Evolutionary conservation across 805 yeast species (phyloP).

Genomic region (Candida sakaeoensis): DNA sequence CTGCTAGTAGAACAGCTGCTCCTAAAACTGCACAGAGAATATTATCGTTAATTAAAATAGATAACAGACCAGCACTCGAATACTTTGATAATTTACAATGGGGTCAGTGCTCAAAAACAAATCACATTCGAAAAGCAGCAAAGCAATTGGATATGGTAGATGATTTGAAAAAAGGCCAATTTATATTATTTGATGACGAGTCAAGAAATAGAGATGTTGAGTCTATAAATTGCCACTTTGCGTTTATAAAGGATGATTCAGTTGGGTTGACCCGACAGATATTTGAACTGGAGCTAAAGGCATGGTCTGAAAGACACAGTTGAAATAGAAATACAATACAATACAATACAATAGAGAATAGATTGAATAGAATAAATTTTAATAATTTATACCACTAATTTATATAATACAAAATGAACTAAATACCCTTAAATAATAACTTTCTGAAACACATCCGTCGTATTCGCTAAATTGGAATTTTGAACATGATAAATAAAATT

Average conservation of each 20-base stretch:
- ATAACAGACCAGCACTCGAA: constrained; percentile 47
- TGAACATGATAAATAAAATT: constrained; percentile 46
- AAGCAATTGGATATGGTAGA: constrained; percentile 42
- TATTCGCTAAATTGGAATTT: no score
- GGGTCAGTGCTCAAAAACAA: constrained; percentile 62
- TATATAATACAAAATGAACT: constrained; percentile 17
- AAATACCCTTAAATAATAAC: constrained; percentile 7
- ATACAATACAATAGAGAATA: not conserved
- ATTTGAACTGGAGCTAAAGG: constrained; percentile 43
- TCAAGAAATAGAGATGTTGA: constrained; percentile 73
- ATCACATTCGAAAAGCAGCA: constrained; percentile 51
- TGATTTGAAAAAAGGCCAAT: constrained; percentile 41
- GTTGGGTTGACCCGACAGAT: constrained; percentile 53
- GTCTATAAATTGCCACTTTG: constrained; percentile 64
- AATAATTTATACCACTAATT: not conserved
- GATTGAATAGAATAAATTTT: not conserved
- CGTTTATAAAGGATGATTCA: constrained; percentile 55
- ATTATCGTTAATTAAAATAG: constrained; percentile 49
- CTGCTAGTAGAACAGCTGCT: constrained; percentile 77
- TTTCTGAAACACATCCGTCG: not conserved
- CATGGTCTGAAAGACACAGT: constrained; percentile 19
- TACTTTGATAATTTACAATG: constrained; percentile 61
- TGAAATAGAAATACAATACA: not conserved
- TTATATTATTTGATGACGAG: constrained; percentile 74
- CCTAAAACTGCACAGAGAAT: constrained; percentile 73